A percentile compares a stretch with the other conserved stretches of the same genome.
phyloP scores from a whole-genome alignment of 2,329 filamentous ascomycete species.

The Pezicula radicicola region DNA sequence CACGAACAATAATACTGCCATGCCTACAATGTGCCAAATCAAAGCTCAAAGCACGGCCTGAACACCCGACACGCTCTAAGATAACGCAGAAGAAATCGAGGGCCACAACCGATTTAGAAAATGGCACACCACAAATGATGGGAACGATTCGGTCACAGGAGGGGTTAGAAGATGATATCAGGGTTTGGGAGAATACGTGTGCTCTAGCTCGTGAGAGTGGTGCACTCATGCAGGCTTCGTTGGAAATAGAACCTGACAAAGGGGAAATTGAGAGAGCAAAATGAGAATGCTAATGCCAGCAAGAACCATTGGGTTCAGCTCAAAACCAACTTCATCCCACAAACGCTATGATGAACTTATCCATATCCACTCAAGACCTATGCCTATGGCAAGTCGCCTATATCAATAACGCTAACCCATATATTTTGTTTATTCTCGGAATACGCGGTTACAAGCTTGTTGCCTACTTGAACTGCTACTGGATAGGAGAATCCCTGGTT shows the following conservation, averaged over 20 bases:
- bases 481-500: conserved; percentile 22
- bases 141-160: not conserved
- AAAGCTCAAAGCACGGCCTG: not conserved
- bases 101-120: too few relatives aligned
- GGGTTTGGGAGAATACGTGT: not conserved
- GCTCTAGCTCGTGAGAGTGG: not conserved
- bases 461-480: conserved; percentile 17
- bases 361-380: not conserved
- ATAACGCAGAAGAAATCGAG: not conserved
- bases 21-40: not conserved
- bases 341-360: too few relatives aligned
- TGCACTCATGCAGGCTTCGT: not conserved
- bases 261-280: too few relatives aligned
- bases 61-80: not conserved
- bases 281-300: too few relatives aligned
- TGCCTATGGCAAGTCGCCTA: conserved; percentile 9
- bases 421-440: conserved; percentile 27
- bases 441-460: conserved; percentile 19
- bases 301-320: too few relatives aligned
- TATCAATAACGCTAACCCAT: conserved; percentile 21
- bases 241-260: too few relatives aligned
- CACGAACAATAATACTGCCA: not conserved
- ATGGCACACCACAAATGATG: not conserved
- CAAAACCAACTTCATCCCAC: too few relatives aligned
- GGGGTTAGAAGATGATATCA: not conserved